Conservation (phyloP, 2,329 filamentous ascomycete species). For the Neonectria hederae region DNA sequence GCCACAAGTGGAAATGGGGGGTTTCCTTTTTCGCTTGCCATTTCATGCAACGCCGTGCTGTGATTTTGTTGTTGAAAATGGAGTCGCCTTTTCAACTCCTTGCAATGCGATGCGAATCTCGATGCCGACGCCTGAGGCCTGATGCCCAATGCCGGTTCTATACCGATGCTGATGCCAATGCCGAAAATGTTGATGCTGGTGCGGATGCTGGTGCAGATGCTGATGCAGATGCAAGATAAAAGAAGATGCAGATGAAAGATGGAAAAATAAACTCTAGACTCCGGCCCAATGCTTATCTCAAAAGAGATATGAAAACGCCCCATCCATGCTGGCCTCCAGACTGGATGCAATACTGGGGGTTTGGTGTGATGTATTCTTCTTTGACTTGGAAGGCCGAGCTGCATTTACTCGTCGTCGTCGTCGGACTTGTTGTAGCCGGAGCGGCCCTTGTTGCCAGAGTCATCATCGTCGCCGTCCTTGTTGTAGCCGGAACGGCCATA, state of each 20-base stretch:
- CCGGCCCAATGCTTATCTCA: constrained; percentile 27
- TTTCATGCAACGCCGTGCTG: constrained; percentile 13
- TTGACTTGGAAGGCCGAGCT: neutral
- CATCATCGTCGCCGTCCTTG: constrained; percentile 41
- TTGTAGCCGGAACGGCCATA: constrained; percentile 39
- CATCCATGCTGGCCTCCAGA: constrained; percentile 28
- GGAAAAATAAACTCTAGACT: constrained; percentile 21
- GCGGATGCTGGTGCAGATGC: constrained; percentile 4
- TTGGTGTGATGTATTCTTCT: neutral
- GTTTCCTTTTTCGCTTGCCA: constrained; percentile 13
- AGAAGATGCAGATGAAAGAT: constrained; percentile 6
- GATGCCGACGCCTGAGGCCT: constrained; percentile 11
- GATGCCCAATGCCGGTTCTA: neutral
- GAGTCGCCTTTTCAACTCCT: constrained; percentile 1
- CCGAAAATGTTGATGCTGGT: neutral
- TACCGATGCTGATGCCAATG: constrained; percentile 8
- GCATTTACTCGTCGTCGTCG: constrained; percentile 44
- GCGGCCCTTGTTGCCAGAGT: constrained; percentile 51
- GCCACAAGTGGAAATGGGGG: constrained; percentile 6
- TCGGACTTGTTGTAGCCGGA: constrained; percentile 56
- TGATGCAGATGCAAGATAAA: neutral
- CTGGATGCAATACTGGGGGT: neutral
- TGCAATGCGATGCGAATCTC: constrained; percentile 21
- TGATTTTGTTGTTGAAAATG: constrained; percentile 6
- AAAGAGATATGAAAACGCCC: constrained; percentile 32